Base-by-base conservation (phyloP, 441 rosid species). In the Raphanus hybrid region DNA sequence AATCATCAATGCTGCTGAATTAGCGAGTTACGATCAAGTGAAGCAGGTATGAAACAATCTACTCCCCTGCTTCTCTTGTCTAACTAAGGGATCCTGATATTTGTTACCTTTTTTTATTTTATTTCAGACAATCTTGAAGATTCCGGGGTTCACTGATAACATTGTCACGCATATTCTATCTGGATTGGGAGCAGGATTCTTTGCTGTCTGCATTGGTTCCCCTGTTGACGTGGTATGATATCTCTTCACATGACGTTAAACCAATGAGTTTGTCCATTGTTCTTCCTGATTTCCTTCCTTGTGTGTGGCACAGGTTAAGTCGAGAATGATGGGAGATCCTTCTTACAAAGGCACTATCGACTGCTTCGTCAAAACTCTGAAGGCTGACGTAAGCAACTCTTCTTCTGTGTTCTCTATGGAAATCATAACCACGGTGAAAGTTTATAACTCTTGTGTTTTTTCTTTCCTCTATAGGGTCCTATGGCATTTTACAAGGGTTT, bases 301-400 rank as follows among this genome's bases (percentile, higher is more conserved):
- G 29, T 1, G 64, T 35, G 75, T 29, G 34, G 71, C 93, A 93
- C 92, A 93, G 99, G 92, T 95, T 41, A 93, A 91, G 87, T 91
- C 98, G 0, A 90, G 99, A 80, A 95, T 95, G 99, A 95, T 95
- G 99, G 99, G 98, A 64, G 98, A 93, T 84, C 78, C 99, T 78
- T 74, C 95, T 50, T 95, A 95, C 90, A 93, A 90, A 84, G 88
- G 82, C 88, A 93, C 98, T 9, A 79, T 95, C 29, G 98, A 95
- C 79, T 95, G 99, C 83, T 95, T 95, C 76, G 71, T 93, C 73
- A 93, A 91, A 85, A 95, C 98, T 18, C 74, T 89, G 82, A 93
- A 90, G 87, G 88, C 82, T 70, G 99, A 95, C 76, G 99, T 93
- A 90, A 64, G 89, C 63, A 61, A 67, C 70, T 54, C 59, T 14